Evolutionary conservation across 192 early-diverging fungal species (phyloP).

Genomic region (Backusella macrospora): DNA sequence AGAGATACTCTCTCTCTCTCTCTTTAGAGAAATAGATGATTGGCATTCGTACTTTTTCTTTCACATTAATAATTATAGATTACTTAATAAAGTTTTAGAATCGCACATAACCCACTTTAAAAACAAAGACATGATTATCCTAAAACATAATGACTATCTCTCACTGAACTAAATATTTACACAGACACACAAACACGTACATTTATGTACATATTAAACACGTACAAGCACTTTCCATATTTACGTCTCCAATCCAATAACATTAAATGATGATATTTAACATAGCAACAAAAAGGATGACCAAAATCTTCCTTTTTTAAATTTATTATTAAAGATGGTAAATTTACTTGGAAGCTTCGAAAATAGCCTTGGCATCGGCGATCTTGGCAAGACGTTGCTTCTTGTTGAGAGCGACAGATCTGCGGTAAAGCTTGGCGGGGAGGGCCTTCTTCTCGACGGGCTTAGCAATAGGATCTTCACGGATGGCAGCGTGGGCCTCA

Average conservation of each 20-base stretch:
- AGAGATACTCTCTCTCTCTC: conserved; percentile 20
- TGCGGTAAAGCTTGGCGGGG: conserved; percentile 60
- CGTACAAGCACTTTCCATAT: not conserved
- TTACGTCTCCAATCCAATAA: not conserved
- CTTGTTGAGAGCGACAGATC: conserved; percentile 71
- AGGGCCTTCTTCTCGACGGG: conserved; percentile 72
- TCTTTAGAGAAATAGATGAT: not conserved
- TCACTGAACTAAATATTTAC: too few relatives aligned
- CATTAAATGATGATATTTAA: not conserved
- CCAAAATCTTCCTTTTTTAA: not conserved
- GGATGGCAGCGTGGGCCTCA: conserved; percentile 88
- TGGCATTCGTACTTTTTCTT: not conserved
- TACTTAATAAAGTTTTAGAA: too few relatives aligned
- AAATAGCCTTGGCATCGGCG: conserved; percentile 77
- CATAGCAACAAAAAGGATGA: conserved; percentile 13
- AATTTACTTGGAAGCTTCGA: conserved; percentile 27
- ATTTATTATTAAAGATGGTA: conserved; percentile 15
- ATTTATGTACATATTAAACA: too few relatives aligned
- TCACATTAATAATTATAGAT: not conserved
- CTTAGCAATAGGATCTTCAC: conserved; percentile 80
- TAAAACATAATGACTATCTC: too few relatives aligned
- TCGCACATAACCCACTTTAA: too few relatives aligned
- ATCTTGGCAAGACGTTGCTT: conserved; percentile 91
- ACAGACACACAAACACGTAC: too few relatives aligned
- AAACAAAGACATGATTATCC: too few relatives aligned